These are phyloP conservation scores for Glaciozyma martinii DNA, from an alignment of 768 basidiomycete genomes.

Conservation along the genomic window DNA sequence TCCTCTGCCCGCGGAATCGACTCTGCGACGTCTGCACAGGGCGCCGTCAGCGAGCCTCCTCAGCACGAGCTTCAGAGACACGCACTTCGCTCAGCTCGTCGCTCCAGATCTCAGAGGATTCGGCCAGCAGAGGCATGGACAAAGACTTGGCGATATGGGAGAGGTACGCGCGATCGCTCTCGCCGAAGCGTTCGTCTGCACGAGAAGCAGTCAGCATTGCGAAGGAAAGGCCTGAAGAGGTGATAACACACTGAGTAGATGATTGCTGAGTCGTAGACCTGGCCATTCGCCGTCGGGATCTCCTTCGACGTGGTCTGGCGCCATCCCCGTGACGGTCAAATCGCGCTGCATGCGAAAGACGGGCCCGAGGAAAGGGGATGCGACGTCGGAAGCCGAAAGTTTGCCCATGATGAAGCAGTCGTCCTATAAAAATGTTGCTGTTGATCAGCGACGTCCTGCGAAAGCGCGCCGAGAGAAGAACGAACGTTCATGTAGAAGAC, in stretches of 20 bases:
- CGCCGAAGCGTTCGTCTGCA: constrained; percentile 42
- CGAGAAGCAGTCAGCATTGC: not conserved
- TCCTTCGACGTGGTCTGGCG: constrained; percentile 17
- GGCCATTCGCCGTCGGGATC: constrained; percentile 42
- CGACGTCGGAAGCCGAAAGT: constrained; percentile 12
- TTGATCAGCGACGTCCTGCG: no score
- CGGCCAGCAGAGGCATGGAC: constrained; percentile 40
- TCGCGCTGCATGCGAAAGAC: constrained; percentile 42
- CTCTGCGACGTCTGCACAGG: constrained; percentile 39
- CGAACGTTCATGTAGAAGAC: constrained; percentile 24
- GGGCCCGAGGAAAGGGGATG: constrained; percentile 37
- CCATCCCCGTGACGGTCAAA: constrained; percentile 34
- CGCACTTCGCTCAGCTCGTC: constrained; percentile 25
- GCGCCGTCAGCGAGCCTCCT: not conserved
- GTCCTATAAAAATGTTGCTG: constrained; percentile 38
- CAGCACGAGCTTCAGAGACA: no score
- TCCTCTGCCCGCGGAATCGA: constrained; percentile 17
- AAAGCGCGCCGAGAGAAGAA: not conserved
- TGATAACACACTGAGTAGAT: constrained; percentile 33
- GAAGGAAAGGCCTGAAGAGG: not conserved
- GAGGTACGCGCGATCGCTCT: constrained; percentile 41
- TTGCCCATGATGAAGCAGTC: constrained; percentile 40
- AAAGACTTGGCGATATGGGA: constrained; percentile 43
- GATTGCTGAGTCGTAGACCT: constrained; percentile 40
- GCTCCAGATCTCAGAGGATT: constrained; percentile 39